Evolutionary conservation across 768 basidiomycete species (phyloP).

Genomic region (Rubroboletus pulcherrimus): DNA sequence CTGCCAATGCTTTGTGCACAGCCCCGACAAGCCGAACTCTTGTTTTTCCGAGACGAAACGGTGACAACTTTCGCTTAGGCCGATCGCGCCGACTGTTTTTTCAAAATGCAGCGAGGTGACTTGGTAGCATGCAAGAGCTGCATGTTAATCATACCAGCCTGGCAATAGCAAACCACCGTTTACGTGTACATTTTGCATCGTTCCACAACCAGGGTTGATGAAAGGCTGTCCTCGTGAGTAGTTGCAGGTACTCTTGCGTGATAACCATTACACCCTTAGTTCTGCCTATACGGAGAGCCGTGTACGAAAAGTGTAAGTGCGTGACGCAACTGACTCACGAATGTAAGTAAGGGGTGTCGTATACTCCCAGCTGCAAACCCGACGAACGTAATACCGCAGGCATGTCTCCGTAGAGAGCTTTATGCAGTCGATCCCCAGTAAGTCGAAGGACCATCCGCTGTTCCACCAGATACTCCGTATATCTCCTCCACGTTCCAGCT

Average conservation of each 20-base stretch:
- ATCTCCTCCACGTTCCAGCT: slow-evolving; percentile 57
- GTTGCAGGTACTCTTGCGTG: neutral
- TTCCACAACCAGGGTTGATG: slow-evolving; percentile 19
- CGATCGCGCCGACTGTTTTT: neutral
- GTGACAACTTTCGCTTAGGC: neutral
- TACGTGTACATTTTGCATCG: slow-evolving; percentile 10
- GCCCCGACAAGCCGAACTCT: slow-evolving; percentile 6
- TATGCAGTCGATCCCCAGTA: slow-evolving; percentile 39
- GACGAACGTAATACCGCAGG: slow-evolving; percentile 8
- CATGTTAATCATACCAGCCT: neutral
- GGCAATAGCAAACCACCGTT: too few species aligned
- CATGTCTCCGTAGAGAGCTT: slow-evolving; percentile 28
- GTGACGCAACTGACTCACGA: slow-evolving; percentile 3
- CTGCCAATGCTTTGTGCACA: slow-evolving; percentile 14
- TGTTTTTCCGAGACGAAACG: slow-evolving; percentile 6
- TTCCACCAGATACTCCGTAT: slow-evolving; percentile 52
- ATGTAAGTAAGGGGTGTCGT: slow-evolving; percentile 6
- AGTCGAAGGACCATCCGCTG: slow-evolving; percentile 51
- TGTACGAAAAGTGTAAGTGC: neutral
- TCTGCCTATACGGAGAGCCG: neutral
- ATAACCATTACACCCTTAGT: neutral
- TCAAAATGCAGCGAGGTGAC: neutral
- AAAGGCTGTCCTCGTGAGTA: slow-evolving; percentile 1
- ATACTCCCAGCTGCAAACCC: slow-evolving; percentile 3
- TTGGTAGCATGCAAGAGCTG: neutral